phyloP scores from a whole-genome alignment of 1,139 yeast genomes.

The Zygoascus meyerae region DNA sequence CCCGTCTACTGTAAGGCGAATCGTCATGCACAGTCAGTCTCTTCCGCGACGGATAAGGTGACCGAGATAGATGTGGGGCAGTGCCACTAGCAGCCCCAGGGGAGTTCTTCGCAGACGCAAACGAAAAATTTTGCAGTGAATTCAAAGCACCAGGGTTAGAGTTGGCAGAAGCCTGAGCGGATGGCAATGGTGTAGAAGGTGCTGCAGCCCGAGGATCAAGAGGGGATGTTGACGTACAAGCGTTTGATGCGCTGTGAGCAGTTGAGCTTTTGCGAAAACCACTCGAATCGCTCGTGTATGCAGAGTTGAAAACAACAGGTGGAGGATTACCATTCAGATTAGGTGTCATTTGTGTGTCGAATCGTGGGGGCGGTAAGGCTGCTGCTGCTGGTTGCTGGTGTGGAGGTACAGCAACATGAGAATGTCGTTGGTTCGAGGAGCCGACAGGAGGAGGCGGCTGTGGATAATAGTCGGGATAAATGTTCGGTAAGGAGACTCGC shows the following conservation, averaged over 20 bases:
- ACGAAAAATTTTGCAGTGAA: not conserved
- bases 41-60: constrained; percentile 12
- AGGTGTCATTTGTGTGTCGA: constrained; percentile 4
- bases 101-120: not conserved
- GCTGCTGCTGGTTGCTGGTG: constrained; percentile 10
- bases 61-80: constrained; percentile 4
- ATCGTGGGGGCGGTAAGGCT: constrained; percentile 7
- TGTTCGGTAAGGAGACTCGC: constrained; percentile 29
- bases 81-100: not conserved
- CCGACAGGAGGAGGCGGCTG: constrained; percentile 1
- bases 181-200: constrained; percentile 9
- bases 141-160: not conserved
- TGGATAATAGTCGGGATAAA: constrained; percentile 19
- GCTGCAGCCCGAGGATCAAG: constrained; percentile 18
- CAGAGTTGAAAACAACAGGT: constrained; percentile 26
- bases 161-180: constrained; percentile 1
- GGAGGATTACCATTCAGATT: constrained; percentile 9
- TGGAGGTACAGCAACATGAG: constrained; percentile 9
- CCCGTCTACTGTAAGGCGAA: constrained; percentile 23
- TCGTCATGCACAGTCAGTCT: constrained; percentile 12
- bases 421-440: not conserved
- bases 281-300: constrained; percentile 29
- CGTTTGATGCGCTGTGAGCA: constrained; percentile 10
- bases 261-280: constrained; percentile 29
- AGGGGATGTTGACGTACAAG: constrained; percentile 23